phyloP scores from a whole-genome alignment of 179 eudicot genomes.

The Spergularia azorica region DNA sequence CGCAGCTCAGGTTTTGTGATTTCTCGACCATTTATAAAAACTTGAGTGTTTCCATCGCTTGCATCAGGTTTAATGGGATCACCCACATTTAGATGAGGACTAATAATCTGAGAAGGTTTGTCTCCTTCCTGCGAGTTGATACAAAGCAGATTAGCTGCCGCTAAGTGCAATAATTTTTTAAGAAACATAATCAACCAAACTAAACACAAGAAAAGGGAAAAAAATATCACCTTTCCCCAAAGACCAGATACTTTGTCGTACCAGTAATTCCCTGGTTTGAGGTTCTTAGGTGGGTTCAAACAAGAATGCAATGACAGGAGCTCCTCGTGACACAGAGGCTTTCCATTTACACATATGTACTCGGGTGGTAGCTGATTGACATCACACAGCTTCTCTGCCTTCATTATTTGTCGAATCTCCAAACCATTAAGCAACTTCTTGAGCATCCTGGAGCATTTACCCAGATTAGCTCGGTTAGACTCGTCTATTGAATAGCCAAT shows the following conservation, averaged over 20 bases:
- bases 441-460: conserved; percentile 87
- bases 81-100: conserved; percentile 90
- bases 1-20: conserved; percentile 94
- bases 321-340: conserved; percentile 86
- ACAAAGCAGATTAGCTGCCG: conserved; percentile 15
- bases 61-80: conserved; percentile 79
- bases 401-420: conserved; percentile 89
- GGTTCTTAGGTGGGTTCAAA: conserved; percentile 82
- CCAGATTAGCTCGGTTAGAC: conserved; percentile 74
- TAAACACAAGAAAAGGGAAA: not conserved
- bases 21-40: conserved; percentile 96
- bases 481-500: conserved; percentile 86
- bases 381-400: conserved; percentile 87
- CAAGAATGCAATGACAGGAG: conserved; percentile 71
- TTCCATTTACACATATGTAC: conserved; percentile 78
- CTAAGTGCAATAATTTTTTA: not conserved
- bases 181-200: conserved; percentile 17
- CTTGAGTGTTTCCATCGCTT: conserved; percentile 91
- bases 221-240: conserved; percentile 93
- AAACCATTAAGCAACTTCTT: conserved; percentile 84
- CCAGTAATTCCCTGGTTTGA: conserved; percentile 96
- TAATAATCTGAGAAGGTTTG: conserved; percentile 86
- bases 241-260: conserved; percentile 99
- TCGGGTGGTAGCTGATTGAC: conserved; percentile 92
- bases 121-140: conserved; percentile 77